Conservation (phyloP, 2,329 filamentous ascomycete genomes). For the Diaporthe caulivora region DNA sequence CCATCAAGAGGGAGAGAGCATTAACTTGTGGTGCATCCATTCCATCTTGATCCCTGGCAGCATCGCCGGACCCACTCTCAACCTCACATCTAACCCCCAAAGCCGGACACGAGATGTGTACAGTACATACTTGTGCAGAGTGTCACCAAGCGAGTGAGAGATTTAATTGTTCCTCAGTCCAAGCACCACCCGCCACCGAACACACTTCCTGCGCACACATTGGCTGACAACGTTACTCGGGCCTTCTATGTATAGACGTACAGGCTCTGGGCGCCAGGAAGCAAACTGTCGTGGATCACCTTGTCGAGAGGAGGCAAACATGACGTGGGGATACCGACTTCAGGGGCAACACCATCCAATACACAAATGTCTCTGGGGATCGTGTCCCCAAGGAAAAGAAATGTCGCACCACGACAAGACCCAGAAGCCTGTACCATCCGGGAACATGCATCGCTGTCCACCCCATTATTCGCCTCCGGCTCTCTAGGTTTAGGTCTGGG, state of each 20-base stretch:
- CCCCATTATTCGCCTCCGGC: neutral
- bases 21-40: neutral
- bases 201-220: neutral
- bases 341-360: slow-evolving; percentile 4
- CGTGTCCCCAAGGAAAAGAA: neutral
- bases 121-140: slow-evolving; percentile 3
- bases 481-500: neutral
- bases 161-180: neutral
- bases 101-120: neutral
- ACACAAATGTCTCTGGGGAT: slow-evolving; percentile 14
- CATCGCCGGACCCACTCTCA: slow-evolving; percentile 4
- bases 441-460: neutral
- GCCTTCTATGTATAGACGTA: neutral
- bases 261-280: neutral
- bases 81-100: slow-evolving; percentile 2
- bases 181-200: neutral
- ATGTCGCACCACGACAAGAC: neutral
- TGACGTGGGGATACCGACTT: slow-evolving; percentile 9
- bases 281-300: no score
- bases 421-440: neutral
- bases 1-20: neutral
- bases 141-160: neutral
- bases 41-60: slow-evolving; percentile 10
- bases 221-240: slow-evolving; percentile 1
- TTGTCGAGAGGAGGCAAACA: slow-evolving; percentile 2